phyloP scores from a whole-genome alignment of 768 basidiomycete genomes.

The Xerocomellus intermedius region DNA sequence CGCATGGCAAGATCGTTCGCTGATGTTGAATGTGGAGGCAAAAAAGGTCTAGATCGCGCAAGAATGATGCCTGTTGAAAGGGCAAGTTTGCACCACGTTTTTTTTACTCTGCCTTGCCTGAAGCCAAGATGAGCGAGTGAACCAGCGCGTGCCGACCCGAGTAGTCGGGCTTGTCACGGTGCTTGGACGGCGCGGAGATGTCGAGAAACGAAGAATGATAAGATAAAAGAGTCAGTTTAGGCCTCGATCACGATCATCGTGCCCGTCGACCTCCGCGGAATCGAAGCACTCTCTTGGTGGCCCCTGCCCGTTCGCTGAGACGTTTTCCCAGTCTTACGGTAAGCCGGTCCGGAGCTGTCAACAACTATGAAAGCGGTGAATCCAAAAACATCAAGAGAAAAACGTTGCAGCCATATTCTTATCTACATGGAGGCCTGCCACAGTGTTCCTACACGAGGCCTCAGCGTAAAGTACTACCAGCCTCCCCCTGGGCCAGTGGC shows the following conservation, averaged over 20 bases:
- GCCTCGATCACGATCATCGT: constrained; percentile 12
- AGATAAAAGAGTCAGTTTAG: constrained; percentile 21
- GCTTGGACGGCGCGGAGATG: constrained; percentile 22
- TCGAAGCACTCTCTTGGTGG: constrained; percentile 1
- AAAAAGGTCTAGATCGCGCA: background rate
- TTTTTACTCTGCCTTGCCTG: background rate
- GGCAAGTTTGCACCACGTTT: background rate
- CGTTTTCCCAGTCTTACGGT: constrained; percentile 5
- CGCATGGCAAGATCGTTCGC: constrained; percentile 13
- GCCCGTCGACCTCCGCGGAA: constrained; percentile 24
- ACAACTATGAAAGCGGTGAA: background rate
- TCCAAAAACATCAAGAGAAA: background rate
- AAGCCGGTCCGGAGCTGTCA: background rate
- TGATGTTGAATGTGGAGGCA: constrained; percentile 13
- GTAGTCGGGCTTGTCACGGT: background rate
- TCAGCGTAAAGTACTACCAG: background rate
- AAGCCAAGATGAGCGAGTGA: constrained; percentile 2
- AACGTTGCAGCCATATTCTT: constrained; percentile 7
- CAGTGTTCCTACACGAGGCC: background rate
- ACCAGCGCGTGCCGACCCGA: background rate
- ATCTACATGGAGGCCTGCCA: constrained; percentile 5
- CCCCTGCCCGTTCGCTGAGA: background rate
- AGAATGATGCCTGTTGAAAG: background rate
- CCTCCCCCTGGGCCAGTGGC: background rate
- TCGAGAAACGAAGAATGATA: constrained; percentile 19